phyloP scores from a whole-genome alignment of 495 filamentous ascomycete species.

The Collariella sp. region DNA sequence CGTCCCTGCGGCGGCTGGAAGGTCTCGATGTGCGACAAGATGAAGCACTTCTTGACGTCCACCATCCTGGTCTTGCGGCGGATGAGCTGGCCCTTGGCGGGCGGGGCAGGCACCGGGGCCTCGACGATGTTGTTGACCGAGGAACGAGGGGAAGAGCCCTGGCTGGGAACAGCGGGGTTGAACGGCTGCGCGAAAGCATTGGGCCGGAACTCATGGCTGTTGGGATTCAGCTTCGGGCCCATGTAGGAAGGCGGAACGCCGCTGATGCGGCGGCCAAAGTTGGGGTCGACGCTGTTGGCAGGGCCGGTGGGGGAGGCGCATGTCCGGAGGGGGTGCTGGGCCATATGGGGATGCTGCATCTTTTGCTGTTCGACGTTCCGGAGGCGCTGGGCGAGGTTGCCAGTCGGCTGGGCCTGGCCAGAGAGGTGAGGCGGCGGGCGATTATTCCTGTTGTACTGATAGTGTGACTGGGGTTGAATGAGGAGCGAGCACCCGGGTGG shows the following conservation, averaged over 20 bases:
- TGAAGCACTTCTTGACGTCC: slow-evolving; percentile 44
- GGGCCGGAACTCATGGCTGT: slow-evolving; percentile 75
- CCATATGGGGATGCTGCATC: slow-evolving; percentile 30
- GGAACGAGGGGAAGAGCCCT: slow-evolving; percentile 56
- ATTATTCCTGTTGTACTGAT: slow-evolving; percentile 28
- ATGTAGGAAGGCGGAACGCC: slow-evolving; percentile 37
- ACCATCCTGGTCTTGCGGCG: slow-evolving; percentile 55
- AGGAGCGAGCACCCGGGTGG: slow-evolving; percentile 24
- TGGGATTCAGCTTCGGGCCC: slow-evolving; percentile 68
- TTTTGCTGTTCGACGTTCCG: slow-evolving; percentile 39
- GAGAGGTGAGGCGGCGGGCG: slow-evolving; percentile 33
- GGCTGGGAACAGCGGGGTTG: slow-evolving; percentile 58
- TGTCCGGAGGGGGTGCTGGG: slow-evolving; percentile 35
- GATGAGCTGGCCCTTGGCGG: slow-evolving; percentile 45
- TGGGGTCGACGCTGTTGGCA: slow-evolving; percentile 38
- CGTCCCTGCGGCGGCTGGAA: slow-evolving; percentile 63
- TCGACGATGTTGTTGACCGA: slow-evolving; percentile 40
- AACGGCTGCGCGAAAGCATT: slow-evolving; percentile 71
- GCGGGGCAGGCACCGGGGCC: slow-evolving; percentile 41
- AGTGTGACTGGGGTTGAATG: slow-evolving; percentile 27
- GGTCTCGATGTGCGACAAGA: slow-evolving; percentile 62
- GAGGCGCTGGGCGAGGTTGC: slow-evolving; percentile 37
- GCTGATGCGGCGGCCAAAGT: slow-evolving; percentile 40
- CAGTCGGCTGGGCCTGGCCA: slow-evolving; percentile 25
- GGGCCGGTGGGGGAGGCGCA: slow-evolving; percentile 45